phyloP scores from a whole-genome alignment of 495 filamentous ascomycete species.

The Lasiosphaeriaceae sp. region DNA sequence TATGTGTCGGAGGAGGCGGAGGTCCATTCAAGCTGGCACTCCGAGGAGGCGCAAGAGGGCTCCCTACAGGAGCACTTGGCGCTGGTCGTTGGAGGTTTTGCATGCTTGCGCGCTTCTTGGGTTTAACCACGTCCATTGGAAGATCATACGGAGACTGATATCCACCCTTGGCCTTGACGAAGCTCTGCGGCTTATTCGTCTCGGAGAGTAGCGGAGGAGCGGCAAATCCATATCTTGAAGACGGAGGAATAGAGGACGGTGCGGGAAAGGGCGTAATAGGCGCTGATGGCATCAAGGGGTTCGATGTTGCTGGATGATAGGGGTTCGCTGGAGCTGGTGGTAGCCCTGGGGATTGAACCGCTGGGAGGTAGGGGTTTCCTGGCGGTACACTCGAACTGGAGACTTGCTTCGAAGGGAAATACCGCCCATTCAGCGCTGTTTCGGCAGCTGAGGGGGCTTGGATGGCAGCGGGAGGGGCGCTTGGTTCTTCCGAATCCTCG shows the following conservation, averaged over 20 bases:
- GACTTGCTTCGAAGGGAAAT: slow-evolving; percentile 27
- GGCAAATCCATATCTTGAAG: slow-evolving; percentile 39
- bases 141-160: slow-evolving; percentile 94
- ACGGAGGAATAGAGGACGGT: slow-evolving; percentile 39
- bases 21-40: slow-evolving; percentile 57
- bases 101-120: slow-evolving; percentile 53
- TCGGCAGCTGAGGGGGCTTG: slow-evolving; percentile 5
- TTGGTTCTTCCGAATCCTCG: slow-evolving; percentile 48
- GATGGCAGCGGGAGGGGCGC: slow-evolving; percentile 9
- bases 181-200: slow-evolving; percentile 66
- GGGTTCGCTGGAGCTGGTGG: slow-evolving; percentile 30
- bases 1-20: slow-evolving; percentile 30
- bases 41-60: slow-evolving; percentile 47
- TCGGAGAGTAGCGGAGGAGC: slow-evolving; percentile 34
- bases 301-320: slow-evolving; percentile 28
- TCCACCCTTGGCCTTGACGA: slow-evolving; percentile 82
- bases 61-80: slow-evolving; percentile 41
- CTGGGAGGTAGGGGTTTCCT: slow-evolving; percentile 21
- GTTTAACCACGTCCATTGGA: slow-evolving; percentile 77
- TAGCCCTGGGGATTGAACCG: slow-evolving; percentile 16
- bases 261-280: slow-evolving; percentile 30
- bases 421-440: slow-evolving; percentile 26
- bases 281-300: slow-evolving; percentile 21
- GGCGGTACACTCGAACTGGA: background rate
- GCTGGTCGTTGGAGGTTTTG: slow-evolving; percentile 36